A percentile compares a stretch with the other conserved stretches of the same genome.
These are phyloP conservation scores for Lonicera japonica DNA, from an alignment of 129 eudicot species.

Conservation along the genomic window DNA sequence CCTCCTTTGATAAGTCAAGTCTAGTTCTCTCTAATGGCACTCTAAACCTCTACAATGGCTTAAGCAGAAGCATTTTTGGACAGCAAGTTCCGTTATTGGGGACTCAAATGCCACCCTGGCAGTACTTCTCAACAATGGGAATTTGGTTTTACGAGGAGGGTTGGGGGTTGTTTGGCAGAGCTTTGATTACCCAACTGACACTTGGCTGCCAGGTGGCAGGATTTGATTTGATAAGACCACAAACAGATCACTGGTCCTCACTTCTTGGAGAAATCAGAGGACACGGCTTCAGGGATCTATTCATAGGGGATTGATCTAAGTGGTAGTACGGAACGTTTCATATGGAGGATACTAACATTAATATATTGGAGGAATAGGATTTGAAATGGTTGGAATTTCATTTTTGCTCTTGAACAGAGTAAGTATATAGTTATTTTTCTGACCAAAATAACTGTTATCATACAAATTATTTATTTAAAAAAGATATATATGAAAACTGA, in stretches of 20 bases:
- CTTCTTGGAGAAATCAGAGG: conserved; percentile 3
- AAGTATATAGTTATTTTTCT: no score
- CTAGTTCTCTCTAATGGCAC: conserved; percentile 1
- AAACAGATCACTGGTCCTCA: background rate
- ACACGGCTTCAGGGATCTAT: conserved; percentile 1
- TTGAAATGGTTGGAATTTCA: background rate
- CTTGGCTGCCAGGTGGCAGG: conserved; percentile 20
- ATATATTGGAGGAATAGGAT: background rate
- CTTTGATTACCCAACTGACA: conserved; percentile 19
- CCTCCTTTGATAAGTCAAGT: background rate
- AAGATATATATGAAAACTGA: no score
- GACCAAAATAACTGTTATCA: no score
- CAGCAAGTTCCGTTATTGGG: background rate
- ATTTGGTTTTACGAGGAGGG: conserved; percentile 7
- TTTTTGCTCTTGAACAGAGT: background rate
- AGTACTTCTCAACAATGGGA: conserved; percentile 4
- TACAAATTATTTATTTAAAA: no score
- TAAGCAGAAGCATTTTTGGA: background rate
- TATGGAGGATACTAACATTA: background rate
- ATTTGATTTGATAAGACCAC: background rate
- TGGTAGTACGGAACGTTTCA: background rate
- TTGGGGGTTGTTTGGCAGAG: conserved; percentile 10
- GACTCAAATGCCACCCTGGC: background rate
- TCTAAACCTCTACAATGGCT: background rate
- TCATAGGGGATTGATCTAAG: background rate